phyloP scores from a whole-genome alignment of 2,329 filamentous ascomycete species.

The Emmonsiellopsis sp. region DNA sequence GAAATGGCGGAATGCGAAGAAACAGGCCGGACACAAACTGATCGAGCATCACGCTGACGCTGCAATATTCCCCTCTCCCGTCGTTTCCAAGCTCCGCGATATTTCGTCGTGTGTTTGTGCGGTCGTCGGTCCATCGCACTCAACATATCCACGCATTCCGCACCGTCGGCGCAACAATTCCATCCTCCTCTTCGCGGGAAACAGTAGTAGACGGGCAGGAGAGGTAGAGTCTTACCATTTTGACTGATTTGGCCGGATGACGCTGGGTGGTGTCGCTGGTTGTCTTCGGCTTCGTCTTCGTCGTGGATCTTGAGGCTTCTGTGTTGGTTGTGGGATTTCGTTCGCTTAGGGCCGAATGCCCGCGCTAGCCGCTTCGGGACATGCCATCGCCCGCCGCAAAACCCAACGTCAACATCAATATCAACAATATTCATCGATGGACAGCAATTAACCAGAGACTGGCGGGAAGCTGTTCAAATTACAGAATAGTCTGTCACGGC shows the following conservation, averaged over 20 bases:
- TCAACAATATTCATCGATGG: not conserved
- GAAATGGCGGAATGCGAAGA: too few species aligned
- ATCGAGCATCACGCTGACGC: too few species aligned
- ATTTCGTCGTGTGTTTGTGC: too few species aligned
- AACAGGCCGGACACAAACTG: too few species aligned
- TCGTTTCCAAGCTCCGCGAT: too few species aligned
- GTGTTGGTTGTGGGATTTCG: slow-evolving; percentile 34
- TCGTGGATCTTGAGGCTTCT: slow-evolving; percentile 23
- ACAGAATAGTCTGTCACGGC: not conserved
- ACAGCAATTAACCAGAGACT: rapidly evolving
- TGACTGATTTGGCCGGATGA: slow-evolving; percentile 38
- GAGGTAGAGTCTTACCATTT: slow-evolving; percentile 33
- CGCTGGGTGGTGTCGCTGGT: slow-evolving; percentile 14
- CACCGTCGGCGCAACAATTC: too few species aligned
- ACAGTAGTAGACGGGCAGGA: slow-evolving; percentile 11
- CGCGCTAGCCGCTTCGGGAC: slow-evolving; percentile 4
- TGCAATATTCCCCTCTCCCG: too few species aligned
- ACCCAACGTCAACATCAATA: not conserved
- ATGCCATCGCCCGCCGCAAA: slow-evolving; percentile 2
- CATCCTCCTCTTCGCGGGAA: slow-evolving; percentile 13
- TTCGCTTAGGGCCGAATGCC: slow-evolving; percentile 35
- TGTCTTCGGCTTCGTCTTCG: slow-evolving; percentile 26
- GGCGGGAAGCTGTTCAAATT: not conserved
- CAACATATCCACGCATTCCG: too few species aligned
- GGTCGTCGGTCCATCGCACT: too few species aligned